Base-by-base conservation (phyloP, 2,329 filamentous ascomycete species). In the Sporothrix sp. region DNA sequence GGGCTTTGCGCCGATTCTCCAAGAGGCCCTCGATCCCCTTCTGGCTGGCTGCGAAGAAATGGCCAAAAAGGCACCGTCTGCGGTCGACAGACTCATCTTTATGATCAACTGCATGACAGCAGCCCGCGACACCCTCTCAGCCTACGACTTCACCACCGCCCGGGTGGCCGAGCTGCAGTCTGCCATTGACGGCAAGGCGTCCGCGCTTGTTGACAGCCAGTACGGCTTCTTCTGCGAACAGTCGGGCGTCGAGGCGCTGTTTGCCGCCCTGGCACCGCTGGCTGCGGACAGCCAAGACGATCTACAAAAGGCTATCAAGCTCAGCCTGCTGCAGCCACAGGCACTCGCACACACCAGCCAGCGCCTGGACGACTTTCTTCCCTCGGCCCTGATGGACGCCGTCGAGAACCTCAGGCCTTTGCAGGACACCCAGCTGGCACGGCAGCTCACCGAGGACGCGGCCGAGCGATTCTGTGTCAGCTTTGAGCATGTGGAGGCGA, bases 351-450 rank as follows among this genome's bases (percentile, higher is more conserved):
- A 73, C 45, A 81, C 84, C 2, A 87, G 87, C 59, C 86, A 90
- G 59, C 77, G 75, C 36, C 73, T 98, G 7, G 93, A 98, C 61
- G 82, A 88, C 54, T 98, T 97, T 68, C 71, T 98, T 21, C 90
- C 93, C 0, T 94, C 88, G 1, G 93, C 91, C 3, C 74, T 95
- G 27, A 91, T 96, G 73, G 93, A 98, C 63, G 90, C 90, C 3
- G 81, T 87, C 59, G 85, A 93, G 46, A 87, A 88, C 54, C 66
- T 97, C 23, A 84, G 83, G 56, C 72, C 79, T 37, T 68, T 98
- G 1, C 81, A 85, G 55, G 85, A 87, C 60, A 78, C 85, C 1
- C 74, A 73, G 10, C 69, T 95, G 52, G 84, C 85, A 13, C 79
- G 87, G 43, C 74, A 82, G 42, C 78, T 95, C 44, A 93, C 87